These are phyloP conservation scores for Sporothrix mexicana DNA, from an alignment of 2,329 filamentous ascomycete genomes.

Conservation along the genomic window DNA sequence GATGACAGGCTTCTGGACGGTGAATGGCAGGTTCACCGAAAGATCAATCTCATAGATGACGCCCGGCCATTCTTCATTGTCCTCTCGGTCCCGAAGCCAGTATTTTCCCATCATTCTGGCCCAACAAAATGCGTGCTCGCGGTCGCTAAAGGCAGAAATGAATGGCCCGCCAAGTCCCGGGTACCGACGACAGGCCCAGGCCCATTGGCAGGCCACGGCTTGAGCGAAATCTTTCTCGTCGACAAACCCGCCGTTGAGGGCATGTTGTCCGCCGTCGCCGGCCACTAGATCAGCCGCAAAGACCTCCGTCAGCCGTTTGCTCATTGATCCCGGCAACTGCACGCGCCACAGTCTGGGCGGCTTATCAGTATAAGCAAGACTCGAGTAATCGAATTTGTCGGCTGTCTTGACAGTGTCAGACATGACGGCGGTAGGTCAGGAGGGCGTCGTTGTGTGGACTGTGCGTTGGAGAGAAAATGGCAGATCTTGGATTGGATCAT, in stretches of 20 bases:
- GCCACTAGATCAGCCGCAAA: neutral
- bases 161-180: neutral
- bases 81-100: neutral
- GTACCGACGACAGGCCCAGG: neutral
- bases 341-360: neutral
- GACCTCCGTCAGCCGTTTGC: neutral
- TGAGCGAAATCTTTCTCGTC: neutral
- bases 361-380: neutral
- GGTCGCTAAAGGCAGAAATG: neutral
- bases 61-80: neutral
- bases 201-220: slow-evolving; percentile 4
- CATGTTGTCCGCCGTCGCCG: neutral
- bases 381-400: neutral
- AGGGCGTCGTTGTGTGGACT: neutral
- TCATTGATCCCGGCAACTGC: neutral
- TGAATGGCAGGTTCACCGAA: neutral
- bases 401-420: neutral
- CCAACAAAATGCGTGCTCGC: neutral
- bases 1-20: no score
- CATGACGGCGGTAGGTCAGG: no score
- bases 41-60: neutral
- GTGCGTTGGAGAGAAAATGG: no score
- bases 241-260: neutral
- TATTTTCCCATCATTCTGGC: neutral
- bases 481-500: no score